These are phyloP conservation scores for Sutorius australiensis DNA, from an alignment of 768 basidiomycete species.

Conservation along the genomic window DNA sequence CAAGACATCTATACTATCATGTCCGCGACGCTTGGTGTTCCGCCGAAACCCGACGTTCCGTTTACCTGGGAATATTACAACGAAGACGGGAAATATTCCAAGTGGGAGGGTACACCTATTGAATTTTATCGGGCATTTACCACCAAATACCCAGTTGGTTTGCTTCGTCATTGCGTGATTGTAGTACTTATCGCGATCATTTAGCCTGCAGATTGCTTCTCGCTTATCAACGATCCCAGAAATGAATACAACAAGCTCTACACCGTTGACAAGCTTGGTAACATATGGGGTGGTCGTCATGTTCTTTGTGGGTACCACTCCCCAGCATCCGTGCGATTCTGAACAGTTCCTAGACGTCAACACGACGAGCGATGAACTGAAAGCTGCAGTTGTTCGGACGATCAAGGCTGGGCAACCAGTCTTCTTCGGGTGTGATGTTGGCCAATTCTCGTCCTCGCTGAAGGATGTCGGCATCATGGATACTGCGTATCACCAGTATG, in stretches of 20 bases:
- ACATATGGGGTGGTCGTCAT: slow-evolving; percentile 82
- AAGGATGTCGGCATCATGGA: slow-evolving; percentile 78
- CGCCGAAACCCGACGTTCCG: slow-evolving; percentile 64
- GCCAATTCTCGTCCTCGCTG: slow-evolving; percentile 68
- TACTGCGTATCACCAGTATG: slow-evolving; percentile 74
- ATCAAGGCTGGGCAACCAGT: slow-evolving; percentile 87
- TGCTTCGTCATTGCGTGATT: not conserved
- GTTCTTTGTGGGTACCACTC: slow-evolving; percentile 63
- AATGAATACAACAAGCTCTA: slow-evolving; percentile 80
- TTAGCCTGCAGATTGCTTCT: slow-evolving; percentile 76
- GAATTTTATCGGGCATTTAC: slow-evolving; percentile 75
- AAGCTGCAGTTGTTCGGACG: slow-evolving; percentile 76
- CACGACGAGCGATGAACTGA: slow-evolving; percentile 77
- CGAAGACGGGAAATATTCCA: slow-evolving; percentile 66
- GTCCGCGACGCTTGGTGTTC: slow-evolving; percentile 82
- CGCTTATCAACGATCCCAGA: slow-evolving; percentile 92
- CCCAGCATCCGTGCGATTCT: not conserved
- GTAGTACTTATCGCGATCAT: not conserved
- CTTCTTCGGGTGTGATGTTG: slow-evolving; percentile 97
- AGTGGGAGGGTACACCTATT: slow-evolving; percentile 76
- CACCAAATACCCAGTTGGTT: slow-evolving; percentile 49
- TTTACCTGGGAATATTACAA: slow-evolving; percentile 92
- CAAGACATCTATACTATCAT: slow-evolving; percentile 81
- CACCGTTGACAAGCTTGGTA: slow-evolving; percentile 90
- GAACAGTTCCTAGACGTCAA: slow-evolving; percentile 66